phyloP scores from a whole-genome alignment of 2,329 filamentous ascomycete species.

The Pseudogymnoascus sp. region DNA sequence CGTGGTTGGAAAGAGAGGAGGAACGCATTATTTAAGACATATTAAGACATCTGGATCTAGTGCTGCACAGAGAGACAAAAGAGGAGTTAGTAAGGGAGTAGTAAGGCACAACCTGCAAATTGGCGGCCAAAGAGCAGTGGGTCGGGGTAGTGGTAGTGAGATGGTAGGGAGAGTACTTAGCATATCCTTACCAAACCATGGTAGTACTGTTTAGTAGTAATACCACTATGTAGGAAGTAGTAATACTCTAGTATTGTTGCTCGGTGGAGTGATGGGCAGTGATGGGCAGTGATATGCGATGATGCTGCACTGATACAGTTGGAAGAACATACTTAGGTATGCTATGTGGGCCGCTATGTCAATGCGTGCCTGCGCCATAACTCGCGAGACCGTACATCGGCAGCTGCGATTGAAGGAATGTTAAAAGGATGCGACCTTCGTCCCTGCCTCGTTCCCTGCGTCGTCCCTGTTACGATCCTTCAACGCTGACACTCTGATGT shows the following conservation, averaged over 20 bases:
- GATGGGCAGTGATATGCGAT: background rate
- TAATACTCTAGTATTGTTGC: background rate
- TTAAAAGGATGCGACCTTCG: background rate
- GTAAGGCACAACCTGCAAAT: background rate
- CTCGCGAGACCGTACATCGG: background rate
- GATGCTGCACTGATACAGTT: background rate
- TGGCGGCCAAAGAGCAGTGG: background rate
- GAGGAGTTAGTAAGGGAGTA: conserved; percentile 7
- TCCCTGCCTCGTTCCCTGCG: background rate
- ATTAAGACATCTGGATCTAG: conserved; percentile 4
- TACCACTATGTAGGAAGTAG: too few species aligned
- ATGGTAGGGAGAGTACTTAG: background rate
- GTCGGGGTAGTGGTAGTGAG: background rate
- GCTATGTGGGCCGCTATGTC: background rate
- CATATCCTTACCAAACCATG: background rate
- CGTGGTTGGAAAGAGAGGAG: background rate
- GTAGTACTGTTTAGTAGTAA: too few species aligned
- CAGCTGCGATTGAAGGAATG: background rate
- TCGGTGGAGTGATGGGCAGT: too few species aligned
- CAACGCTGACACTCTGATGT: background rate
- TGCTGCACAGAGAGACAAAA: background rate
- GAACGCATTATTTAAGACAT: conserved; percentile 5
- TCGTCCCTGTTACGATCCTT: background rate
- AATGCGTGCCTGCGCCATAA: background rate
- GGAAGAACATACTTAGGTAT: background rate